Evolutionary conservation across 148 eudicot genomes (phyloP), one percentile per base, ranked within the genome.

Genomic region (Rhododendron ovatum): DNA sequence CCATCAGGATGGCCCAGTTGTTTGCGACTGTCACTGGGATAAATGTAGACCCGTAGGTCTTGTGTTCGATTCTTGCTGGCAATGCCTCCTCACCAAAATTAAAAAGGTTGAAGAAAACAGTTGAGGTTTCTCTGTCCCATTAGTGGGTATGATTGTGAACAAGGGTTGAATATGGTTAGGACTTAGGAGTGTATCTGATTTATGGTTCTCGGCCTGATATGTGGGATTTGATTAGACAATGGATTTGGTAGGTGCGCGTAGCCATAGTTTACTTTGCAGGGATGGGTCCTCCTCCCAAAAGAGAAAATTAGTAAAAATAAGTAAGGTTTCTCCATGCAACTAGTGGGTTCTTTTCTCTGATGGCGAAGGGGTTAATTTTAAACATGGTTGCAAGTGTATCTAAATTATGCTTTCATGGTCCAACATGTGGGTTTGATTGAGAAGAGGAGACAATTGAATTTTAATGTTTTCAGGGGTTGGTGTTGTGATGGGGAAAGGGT

Each of bases 401-500:
- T 65, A 65, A 24, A n/a, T 59, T 65, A n/a, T n/a, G 13, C 30
- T 65, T 65, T 65, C 28, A 8, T 4, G 30, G 71, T n/a, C 30
- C 71, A 2, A 65, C 28, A 3, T 26, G 14, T 65, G 71, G 69
- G 71, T 65, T n/a, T 65, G 26, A 61, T 61, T 22, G 69, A 22
- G 69, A 22, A 61, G 26, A 22, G 2, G 26, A 24, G 69, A 61
- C 3, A 1, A 61, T 24, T 74, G 65, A 63, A 18, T 47, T 65
- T 67, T 78, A 67, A 26, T 51, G 80, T 88, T 65, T 65, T n/a
- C 50, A 87, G 90, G 88, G 43, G 45, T 77, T 87, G 13, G 30
- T 83, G 50, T 37, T 65, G 30, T 48, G 51, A 97, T 97, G 99
- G 93, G 94, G 87, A 94, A 94, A 87, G 95, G 91, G 48, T 90